Percentiles rank a stretch among this genome's conserved stretches.
These are phyloP conservation scores for Lumnitzera racemosa DNA, from an alignment of 345 rosid genomes.

Conservation along the genomic window DNA sequence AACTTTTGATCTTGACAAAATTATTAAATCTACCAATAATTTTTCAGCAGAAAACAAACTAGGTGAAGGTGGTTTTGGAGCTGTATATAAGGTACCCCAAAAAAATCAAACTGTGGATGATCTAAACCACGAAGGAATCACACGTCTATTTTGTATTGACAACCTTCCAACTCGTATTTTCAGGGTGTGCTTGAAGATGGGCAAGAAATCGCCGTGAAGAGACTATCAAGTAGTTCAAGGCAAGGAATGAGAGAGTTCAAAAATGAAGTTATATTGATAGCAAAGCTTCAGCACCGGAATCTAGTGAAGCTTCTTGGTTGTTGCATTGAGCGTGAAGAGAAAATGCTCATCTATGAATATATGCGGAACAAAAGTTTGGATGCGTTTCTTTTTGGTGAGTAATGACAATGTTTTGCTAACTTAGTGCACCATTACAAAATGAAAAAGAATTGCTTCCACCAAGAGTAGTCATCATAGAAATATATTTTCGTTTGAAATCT, in stretches of 20 bases:
- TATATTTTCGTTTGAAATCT: no score
- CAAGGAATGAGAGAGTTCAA: constrained; percentile 40
- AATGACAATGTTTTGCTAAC: background rate
- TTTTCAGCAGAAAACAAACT: constrained; percentile 28
- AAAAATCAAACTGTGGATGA: background rate
- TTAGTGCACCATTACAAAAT: no score
- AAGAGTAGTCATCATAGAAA: no score
- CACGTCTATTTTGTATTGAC: background rate
- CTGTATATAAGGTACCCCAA: constrained; percentile 16
- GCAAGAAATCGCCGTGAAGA: constrained; percentile 44
- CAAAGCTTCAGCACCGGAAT: constrained; percentile 45
- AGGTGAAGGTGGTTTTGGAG: constrained; percentile 41
- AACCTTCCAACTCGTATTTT: no score
- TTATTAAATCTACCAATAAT: constrained; percentile 16
- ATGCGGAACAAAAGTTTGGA: constrained; percentile 21
- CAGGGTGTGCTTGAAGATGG: constrained; percentile 36
- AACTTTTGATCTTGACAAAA: constrained; percentile 8
- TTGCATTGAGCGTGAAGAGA: constrained; percentile 21
- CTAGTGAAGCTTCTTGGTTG: constrained; percentile 35
- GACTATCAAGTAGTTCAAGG: constrained; percentile 32
- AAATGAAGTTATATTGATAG: constrained; percentile 33
- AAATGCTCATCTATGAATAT: constrained; percentile 22
- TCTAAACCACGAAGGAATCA: constrained; percentile 3
- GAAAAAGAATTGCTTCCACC: no score
- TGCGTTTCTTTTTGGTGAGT: constrained; percentile 22